These are phyloP conservation scores for Fusarium sp. DNA, from an alignment of 2,329 filamentous ascomycete genomes.

Conservation along the genomic window DNA sequence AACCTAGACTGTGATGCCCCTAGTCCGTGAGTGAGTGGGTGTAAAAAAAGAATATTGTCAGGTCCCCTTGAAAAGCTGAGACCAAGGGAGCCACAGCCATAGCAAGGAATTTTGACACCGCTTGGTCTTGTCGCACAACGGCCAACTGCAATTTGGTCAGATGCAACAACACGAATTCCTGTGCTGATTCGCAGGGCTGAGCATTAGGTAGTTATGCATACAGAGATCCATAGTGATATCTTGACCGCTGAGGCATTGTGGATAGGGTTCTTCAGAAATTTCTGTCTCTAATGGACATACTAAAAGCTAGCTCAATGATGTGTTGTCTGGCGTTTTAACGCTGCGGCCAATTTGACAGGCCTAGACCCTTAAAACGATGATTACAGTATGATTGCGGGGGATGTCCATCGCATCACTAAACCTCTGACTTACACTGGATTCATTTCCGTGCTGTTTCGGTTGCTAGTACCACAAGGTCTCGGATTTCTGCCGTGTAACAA, in stretches of 20 bases:
- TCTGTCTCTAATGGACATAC: slow-evolving; percentile 7
- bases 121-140: slow-evolving; percentile 23
- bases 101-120: slow-evolving; percentile 20
- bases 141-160: slow-evolving; percentile 38
- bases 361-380: slow-evolving; percentile 18
- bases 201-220: slow-evolving; percentile 2
- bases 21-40: slow-evolving; percentile 8
- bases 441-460: slow-evolving; percentile 24
- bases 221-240: slow-evolving; percentile 9
- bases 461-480: slow-evolving; percentile 30
- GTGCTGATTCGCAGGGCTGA: slow-evolving; percentile 22
- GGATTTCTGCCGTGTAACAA: slow-evolving; percentile 23
- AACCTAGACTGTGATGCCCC: slow-evolving; percentile 35
- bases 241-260: slow-evolving; percentile 36
- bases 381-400: slow-evolving; percentile 32
- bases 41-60: background rate
- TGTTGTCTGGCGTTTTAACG: slow-evolving; percentile 23
- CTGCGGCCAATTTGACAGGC: slow-evolving; percentile 21
- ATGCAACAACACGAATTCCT: slow-evolving; percentile 30
- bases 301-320: slow-evolving; percentile 9
- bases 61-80: slow-evolving; percentile 28
- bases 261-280: slow-evolving; percentile 8
- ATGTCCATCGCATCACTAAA: slow-evolving; percentile 8
- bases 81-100: slow-evolving; percentile 19
- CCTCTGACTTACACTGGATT: slow-evolving; percentile 6